Conservation (phyloP, 2,329 filamentous ascomycete species). For the Xylariaceae sp. region DNA sequence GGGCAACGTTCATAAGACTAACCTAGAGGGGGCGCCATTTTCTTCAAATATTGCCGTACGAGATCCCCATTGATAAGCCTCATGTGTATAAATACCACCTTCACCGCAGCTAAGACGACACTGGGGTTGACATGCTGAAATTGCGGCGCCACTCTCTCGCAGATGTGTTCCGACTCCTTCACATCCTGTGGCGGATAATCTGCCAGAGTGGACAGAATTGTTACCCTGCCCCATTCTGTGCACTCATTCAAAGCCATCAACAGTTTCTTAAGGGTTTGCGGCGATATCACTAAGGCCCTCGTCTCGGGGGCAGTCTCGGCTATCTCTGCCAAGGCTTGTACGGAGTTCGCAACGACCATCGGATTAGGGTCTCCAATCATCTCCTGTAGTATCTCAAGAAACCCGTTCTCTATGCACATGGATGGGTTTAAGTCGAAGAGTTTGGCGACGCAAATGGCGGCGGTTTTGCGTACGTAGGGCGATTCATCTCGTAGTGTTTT, state of each 20-base stretch:
- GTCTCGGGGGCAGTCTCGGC: constrained; percentile 89
- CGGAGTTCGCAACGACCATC: constrained; percentile 98
- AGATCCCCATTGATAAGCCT: constrained; percentile 76
- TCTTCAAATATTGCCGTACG: constrained; percentile 86
- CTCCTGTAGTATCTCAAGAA: constrained; percentile 90
- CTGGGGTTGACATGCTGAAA: constrained; percentile 99
- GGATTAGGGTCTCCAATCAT: constrained; percentile 97
- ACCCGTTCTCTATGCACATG: constrained; percentile 96
- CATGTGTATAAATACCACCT: constrained; percentile 98
- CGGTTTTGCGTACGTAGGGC: constrained; percentile 97
- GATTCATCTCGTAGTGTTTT: constrained; percentile 98
- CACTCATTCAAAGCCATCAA: constrained; percentile 96
- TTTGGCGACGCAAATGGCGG: constrained; percentile 96
- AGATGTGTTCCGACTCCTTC: constrained; percentile 98
- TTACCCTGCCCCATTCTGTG: constrained; percentile 97
- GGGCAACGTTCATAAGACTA: constrained; percentile 35
- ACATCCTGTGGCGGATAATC: constrained; percentile 85
- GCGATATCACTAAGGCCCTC: constrained; percentile 79
- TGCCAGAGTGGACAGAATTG: constrained; percentile 85
- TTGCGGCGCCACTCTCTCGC: constrained; percentile 91
- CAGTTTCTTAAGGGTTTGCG: constrained; percentile 88
- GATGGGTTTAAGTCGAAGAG: constrained; percentile 91
- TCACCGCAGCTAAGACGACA: constrained; percentile 95
- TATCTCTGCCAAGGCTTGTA: constrained; percentile 92
- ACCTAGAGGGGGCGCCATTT: constrained; percentile 97